Evolutionary conservation across 345 rosid genomes (phyloP).

Genomic region (Bruguiera parviflora): DNA sequence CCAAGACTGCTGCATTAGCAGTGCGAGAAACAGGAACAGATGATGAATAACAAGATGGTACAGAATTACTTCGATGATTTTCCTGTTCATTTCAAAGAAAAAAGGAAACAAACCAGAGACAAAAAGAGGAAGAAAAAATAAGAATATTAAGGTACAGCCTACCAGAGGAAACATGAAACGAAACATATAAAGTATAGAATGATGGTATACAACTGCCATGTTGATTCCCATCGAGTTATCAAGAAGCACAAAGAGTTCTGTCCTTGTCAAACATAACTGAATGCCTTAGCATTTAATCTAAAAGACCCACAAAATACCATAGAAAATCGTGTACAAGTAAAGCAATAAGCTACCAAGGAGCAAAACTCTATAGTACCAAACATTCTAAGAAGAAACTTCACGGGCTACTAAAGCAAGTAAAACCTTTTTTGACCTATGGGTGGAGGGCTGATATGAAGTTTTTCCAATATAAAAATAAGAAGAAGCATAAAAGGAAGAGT

Average conservation of each 20-base stretch:
- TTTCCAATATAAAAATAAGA: not conserved
- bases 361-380: not conserved
- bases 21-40: constrained; percentile 30
- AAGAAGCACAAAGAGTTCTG: not conserved
- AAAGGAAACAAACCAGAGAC: not conserved
- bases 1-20: constrained; percentile 30
- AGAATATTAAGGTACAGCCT: not conserved
- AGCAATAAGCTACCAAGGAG: constrained; percentile 3
- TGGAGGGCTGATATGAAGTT: not conserved
- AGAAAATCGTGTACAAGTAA: constrained; percentile 2
- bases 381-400: too few species aligned
- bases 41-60: constrained; percentile 30
- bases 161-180: not conserved
- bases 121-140: too few species aligned
- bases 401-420: too few species aligned
- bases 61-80: constrained; percentile 21
- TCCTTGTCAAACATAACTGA: not conserved
- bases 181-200: not conserved
- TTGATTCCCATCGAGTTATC: too few species aligned
- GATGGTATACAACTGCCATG: not conserved
- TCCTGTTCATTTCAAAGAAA: constrained; percentile 10
- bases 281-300: not conserved
- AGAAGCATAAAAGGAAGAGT: not conserved
- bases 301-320: not conserved
- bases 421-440: not conserved